These are phyloP conservation scores for Amauroascus verrucosus DNA, from an alignment of 2,329 filamentous ascomycete genomes.

Conservation along the genomic window DNA sequence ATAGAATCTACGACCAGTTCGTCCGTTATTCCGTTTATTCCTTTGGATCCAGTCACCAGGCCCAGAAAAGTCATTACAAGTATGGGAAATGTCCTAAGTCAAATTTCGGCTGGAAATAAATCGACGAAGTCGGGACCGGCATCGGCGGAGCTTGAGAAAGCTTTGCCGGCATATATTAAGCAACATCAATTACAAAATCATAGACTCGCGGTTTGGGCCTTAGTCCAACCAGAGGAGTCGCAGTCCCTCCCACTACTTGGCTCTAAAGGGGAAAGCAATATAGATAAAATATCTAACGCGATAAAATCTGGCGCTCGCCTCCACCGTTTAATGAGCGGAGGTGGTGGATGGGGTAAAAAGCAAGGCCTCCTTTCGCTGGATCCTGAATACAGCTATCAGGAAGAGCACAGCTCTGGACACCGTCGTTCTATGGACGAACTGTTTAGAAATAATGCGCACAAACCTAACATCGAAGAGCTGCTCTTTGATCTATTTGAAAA, in stretches of 20 bases:
- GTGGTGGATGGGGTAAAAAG: slow-evolving; percentile 39
- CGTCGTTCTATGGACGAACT: neutral
- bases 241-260: neutral
- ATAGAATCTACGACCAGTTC: slow-evolving; percentile 18
- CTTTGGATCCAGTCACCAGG: slow-evolving; percentile 29
- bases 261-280: neutral
- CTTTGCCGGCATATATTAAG: slow-evolving; percentile 32
- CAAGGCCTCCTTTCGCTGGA: slow-evolving; percentile 36
- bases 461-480: slow-evolving; percentile 5
- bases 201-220: slow-evolving; percentile 34
- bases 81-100: slow-evolving; percentile 37
- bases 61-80: slow-evolving; percentile 32
- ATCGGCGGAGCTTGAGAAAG: slow-evolving; percentile 34
- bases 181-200: slow-evolving; percentile 30
- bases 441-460: neutral
- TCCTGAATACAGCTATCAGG: slow-evolving; percentile 25
- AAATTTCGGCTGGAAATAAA: slow-evolving; percentile 27
- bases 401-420: slow-evolving; percentile 9
- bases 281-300: slow-evolving; percentile 21
- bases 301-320: slow-evolving; percentile 29
- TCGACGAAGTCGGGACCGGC: slow-evolving; percentile 29
- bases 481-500: slow-evolving; percentile 19
- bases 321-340: slow-evolving; percentile 36
- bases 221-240: slow-evolving; percentile 23
- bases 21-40: slow-evolving; percentile 22